Percentiles rank a stretch among this genome's conserved stretches.
These are phyloP conservation scores for Naganishia kalamii DNA, from an alignment of 768 basidiomycete species.

Conservation along the genomic window DNA sequence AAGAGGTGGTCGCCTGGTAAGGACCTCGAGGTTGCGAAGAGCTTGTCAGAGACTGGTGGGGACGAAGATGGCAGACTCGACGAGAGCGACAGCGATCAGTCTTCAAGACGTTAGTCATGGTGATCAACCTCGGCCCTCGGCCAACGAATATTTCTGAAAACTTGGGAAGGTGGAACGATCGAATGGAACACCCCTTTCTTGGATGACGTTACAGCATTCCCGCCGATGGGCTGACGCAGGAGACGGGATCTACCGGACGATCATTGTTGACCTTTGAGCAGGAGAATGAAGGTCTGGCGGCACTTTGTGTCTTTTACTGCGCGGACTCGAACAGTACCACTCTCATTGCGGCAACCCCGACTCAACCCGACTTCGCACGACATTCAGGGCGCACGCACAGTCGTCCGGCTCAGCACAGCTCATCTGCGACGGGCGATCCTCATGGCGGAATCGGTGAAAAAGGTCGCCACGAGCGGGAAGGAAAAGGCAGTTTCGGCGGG, in stretches of 20 bases:
- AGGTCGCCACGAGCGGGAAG: not conserved
- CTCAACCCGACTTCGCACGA: not conserved
- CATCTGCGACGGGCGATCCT: not conserved
- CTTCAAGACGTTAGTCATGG: too few species aligned
- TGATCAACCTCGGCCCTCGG: not conserved
- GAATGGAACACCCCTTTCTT: not conserved
- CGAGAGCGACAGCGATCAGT: too few species aligned
- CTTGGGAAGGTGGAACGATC: not conserved
- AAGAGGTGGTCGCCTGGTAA: too few species aligned
- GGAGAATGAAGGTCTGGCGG: not conserved
- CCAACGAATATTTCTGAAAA: not conserved
- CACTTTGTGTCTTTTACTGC: not conserved
- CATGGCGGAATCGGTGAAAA: conserved; percentile 4
- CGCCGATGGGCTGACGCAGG: not conserved
- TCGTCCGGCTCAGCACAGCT: conserved; percentile 3
- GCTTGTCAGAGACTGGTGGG: too few species aligned
- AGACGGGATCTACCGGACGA: too few species aligned
- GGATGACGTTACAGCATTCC: not conserved
- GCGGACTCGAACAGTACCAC: not conserved
- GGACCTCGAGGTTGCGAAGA: too few species aligned
- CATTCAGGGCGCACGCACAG: not conserved
- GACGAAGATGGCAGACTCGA: too few species aligned
- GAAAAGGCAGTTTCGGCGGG: not conserved
- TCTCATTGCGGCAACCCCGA: not conserved
- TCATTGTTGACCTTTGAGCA: not conserved